Conservation (phyloP, 805 yeast species). For the Wickerhamiella brachini region DNA sequence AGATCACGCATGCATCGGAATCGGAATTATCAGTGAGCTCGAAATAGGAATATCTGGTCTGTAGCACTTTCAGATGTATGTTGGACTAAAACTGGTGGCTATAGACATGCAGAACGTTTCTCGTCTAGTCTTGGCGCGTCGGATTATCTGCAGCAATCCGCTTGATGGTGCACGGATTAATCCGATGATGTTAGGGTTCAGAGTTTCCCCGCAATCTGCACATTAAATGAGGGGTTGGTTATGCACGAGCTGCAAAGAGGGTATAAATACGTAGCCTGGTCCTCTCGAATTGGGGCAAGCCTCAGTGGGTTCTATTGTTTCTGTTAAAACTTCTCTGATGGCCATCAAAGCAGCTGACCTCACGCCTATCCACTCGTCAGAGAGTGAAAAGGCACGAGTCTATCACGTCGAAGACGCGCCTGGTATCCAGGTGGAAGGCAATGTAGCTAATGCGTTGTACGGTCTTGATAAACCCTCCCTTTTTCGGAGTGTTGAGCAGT, state of each 20-base stretch:
- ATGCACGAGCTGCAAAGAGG: not conserved
- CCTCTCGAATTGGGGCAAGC: not conserved
- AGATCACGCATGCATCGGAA: not conserved
- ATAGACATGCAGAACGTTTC: not conserved
- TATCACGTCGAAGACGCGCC: not conserved
- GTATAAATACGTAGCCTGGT: not conserved
- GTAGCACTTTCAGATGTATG: too few species aligned
- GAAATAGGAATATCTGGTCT: too few species aligned
- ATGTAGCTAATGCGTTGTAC: conserved; percentile 6
- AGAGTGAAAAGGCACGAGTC: not conserved
- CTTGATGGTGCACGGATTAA: not conserved
- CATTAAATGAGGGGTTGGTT: not conserved
- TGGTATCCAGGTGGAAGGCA: not conserved
- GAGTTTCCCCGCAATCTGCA: not conserved
- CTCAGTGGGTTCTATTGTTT: not conserved
- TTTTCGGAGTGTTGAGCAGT: conserved; percentile 5
- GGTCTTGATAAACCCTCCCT: conserved; percentile 7
- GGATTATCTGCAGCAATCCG: not conserved
- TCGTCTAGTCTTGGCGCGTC: not conserved
- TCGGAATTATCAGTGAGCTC: not conserved
- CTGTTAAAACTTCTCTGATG: not conserved
- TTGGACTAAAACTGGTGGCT: not conserved
- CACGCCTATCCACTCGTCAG: not conserved
- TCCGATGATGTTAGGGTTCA: not conserved
- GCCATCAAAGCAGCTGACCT: not conserved